These are phyloP conservation scores for Neurospora sp. DNA, from an alignment of 495 filamentous ascomycete genomes.

Conservation along the genomic window DNA sequence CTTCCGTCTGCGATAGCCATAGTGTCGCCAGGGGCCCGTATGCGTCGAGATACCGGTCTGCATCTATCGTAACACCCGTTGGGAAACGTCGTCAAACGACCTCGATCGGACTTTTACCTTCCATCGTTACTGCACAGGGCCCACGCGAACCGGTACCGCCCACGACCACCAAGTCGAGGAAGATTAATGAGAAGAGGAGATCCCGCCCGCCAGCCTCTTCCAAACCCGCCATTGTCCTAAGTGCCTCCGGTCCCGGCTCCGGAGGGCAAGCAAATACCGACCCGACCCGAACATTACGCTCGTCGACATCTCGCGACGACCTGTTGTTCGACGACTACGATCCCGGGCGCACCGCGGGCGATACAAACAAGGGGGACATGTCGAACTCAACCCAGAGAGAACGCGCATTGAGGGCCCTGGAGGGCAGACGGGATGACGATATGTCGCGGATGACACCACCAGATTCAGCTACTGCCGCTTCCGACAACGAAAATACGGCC, in stretches of 20 bases:
- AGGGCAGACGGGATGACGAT: slow-evolving; percentile 31
- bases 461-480: slow-evolving; percentile 29
- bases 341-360: slow-evolving; percentile 18
- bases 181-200: slow-evolving; percentile 30
- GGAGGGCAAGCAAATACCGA: slow-evolving; percentile 28
- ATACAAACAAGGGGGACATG: slow-evolving; percentile 27
- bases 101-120: slow-evolving; percentile 3
- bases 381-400: slow-evolving; percentile 36
- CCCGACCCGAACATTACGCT: slow-evolving; percentile 41
- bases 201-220: slow-evolving; percentile 34
- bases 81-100: slow-evolving; percentile 17
- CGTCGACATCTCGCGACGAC: slow-evolving; percentile 39
- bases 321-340: slow-evolving; percentile 41
- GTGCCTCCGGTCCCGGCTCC: slow-evolving; percentile 4
- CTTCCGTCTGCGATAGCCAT: slow-evolving; percentile 24
- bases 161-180: slow-evolving; percentile 19
- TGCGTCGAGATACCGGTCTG: slow-evolving; percentile 10
- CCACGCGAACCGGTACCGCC: slow-evolving; percentile 32
- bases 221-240: slow-evolving; percentile 10
- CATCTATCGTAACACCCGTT: slow-evolving; percentile 14
- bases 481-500: slow-evolving; percentile 36
- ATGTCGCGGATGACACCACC: slow-evolving; percentile 30
- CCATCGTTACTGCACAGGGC: slow-evolving; percentile 13
- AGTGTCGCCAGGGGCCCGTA: slow-evolving; percentile 11
- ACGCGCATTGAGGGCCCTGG: slow-evolving; percentile 37